Evolutionary conservation across 306 rosid genomes (phyloP), one percentile per base, ranked within the genome.

Genomic region (Dalbergia cultrata): DNA sequence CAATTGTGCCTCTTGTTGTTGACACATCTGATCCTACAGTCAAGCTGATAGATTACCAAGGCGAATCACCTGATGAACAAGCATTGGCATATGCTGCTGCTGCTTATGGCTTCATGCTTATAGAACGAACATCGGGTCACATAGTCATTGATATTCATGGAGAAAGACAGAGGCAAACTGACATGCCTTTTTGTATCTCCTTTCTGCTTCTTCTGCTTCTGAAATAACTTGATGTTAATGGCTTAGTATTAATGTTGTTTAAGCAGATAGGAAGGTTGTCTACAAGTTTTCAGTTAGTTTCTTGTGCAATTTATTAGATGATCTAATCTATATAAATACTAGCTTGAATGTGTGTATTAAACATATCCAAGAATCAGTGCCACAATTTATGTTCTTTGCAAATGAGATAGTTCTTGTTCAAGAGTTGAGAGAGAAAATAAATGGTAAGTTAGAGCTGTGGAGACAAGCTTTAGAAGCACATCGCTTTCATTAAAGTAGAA

Each of bases 41-140:
- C 85, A 90, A 87, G 85, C 86, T 89, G 84, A 63, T 95, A 60
- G 99, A 95, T 86, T 95, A 93, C 87, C 99, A 95, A 88, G 99
- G 99, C 63, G 99, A 95, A 84, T 95, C 99, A 26, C 99, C 99
- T 3, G 99, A 95, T 85, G 99, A 95, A 81, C 99, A 95, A 71
- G 97, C 99, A 13, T 84, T 95, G 83, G 90, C 87, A 72, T 93
- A 90, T 88, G 99, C 98, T 17, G 99, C 99, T 0, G 98, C 98
- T 0, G 90, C 96, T 62, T 95, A 95, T 59, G 99, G 99, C 44
- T 95, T 89, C 84, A 84, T 83, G 89, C 98, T 95, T 59, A 84
- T 95, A 39, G 98, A 95, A 78, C 88, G 99, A 83, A 91, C 98
- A 56, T 93, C 99, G 39, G 98, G 98, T 76, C 92, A 95, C 87